Base-by-base conservation (phyloP, 805 yeast genomes). In the Jamesozyma piceae region DNA sequence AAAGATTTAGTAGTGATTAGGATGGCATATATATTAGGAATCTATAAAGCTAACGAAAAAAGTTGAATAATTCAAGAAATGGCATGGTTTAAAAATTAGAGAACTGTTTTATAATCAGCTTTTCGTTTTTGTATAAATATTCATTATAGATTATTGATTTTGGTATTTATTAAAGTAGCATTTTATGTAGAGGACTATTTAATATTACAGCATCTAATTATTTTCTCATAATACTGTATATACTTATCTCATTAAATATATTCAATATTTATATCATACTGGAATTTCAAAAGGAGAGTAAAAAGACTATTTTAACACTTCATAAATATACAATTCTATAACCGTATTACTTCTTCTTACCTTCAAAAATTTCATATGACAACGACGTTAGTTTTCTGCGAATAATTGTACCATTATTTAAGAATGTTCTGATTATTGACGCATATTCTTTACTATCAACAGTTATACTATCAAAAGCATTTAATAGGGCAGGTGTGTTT, bases 1-100 rank as follows among this genome's bases (percentile, higher is more conserved):
- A 74, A 85, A 35, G 98, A 92, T 60, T 69, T 92, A 63, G 84
- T 92, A 32, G 88, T 87, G 17, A 90, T 94, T 35, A 73, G 98
- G 53, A 62, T 87, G 65, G 95, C 97, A 4, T 92, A 90, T 59
- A 50, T 86, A 20, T 59, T 88, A 46, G 96, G 97, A 8, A 74
- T 92, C 37, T 92, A 92, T 63, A 74, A 67, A 45, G 72, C 69
- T 44, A 49, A 45, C 14, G 35, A 39, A 21, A 37, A 41, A 21
- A 31, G 39, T 24, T 36, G 20, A n/a, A 30, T 30, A 30, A 10
- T 15, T n/a, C 19, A 30, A 30, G 4, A 24, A 24, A 11, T 11
- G 28, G 28, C 28, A 24, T 24, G 11, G 11, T 24, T 8, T 11
- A 6, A 8, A 24, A 24, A 8, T 24, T 24, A 24, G 28, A 24